Conservation (phyloP, 495 filamentous ascomycete species). For the Podospora conica region DNA sequence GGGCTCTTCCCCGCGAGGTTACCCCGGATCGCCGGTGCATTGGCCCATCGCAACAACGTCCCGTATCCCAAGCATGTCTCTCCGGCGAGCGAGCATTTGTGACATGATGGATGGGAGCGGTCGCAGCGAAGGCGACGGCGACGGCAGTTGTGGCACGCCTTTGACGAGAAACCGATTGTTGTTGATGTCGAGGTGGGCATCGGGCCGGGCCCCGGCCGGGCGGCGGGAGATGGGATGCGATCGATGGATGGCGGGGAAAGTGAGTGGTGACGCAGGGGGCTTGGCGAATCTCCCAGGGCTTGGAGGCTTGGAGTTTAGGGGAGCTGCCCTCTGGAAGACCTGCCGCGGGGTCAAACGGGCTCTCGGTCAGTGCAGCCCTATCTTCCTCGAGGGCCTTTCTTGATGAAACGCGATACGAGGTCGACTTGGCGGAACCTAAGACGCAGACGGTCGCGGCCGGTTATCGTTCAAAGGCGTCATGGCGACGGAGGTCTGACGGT, state of each 20-base stretch:
- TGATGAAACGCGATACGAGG: neutral
- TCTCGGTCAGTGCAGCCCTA: neutral
- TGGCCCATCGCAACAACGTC: constrained; percentile 35
- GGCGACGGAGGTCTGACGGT: neutral
- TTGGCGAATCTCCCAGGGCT: neutral
- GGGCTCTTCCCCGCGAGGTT: constrained; percentile 27
- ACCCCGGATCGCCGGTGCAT: constrained; percentile 36
- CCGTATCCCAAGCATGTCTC: constrained; percentile 34
- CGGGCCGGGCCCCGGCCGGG: neutral
- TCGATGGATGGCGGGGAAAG: neutral
- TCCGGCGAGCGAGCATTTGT: constrained; percentile 42
- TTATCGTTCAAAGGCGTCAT: neutral
- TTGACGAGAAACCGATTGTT: neutral
- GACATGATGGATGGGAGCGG: constrained; percentile 42
- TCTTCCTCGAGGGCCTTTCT: neutral
- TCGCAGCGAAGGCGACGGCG: constrained; percentile 50
- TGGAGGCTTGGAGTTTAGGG: neutral
- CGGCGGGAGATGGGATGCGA: too few species aligned
- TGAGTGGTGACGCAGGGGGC: neutral
- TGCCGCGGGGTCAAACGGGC: neutral
- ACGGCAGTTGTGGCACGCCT: constrained; percentile 36
- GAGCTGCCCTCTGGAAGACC: neutral
- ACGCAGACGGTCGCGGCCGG: neutral
- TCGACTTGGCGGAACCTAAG: neutral
- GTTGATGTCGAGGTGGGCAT: constrained; percentile 5